Evolutionary conservation across 306 rosid species (phyloP), one percentile per base, ranked within the genome.

Genomic region (Luffa acutangula): DNA sequence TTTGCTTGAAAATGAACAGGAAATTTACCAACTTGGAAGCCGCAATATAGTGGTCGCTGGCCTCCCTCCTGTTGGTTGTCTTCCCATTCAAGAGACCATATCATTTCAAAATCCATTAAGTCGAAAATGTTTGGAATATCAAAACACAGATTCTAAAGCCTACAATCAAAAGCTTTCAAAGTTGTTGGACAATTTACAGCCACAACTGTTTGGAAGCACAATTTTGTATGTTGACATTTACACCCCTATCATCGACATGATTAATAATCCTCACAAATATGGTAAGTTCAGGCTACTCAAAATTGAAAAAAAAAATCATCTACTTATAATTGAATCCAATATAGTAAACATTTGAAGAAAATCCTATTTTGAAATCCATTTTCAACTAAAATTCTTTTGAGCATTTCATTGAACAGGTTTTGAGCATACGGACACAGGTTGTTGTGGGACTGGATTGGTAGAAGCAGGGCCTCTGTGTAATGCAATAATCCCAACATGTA

Each of bases 41-140:
- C 13, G 57, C 7, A 71, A 31, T 46, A 46, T 71, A 21, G 21
- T 71, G 41, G 76, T 71, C 0, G 76, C 41, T 71, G 76, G 57
- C 1, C 76, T 71, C 53, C 76, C 76, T 45, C 76, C 76, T 4
- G 4, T 71, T 12, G 76, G 76, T 25, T 71, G 97, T 85, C 74
- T 92, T n/a, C 96, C 97, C 21, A 15, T 87, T 81, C 97, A 93
- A 84, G 81, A 90, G 43, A 86, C 90, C n/a, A 18, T 57, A 58
- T 83, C 83, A 36, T 67, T 15, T 21, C 33, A 14, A 25, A 6
- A 2, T 36, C 71, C 58, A 6, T 52, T 63, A 11, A 79, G 76
- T n/a, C 81, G 88, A 34, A 80, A 37, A 83, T 90, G 97, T 43
- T 45, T 86, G 20, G 83, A 85, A 57, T 52, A 85, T n/a, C 88